Evolutionary conservation across 257 asterid species (phyloP).

Genomic region (Striga asiatica): DNA sequence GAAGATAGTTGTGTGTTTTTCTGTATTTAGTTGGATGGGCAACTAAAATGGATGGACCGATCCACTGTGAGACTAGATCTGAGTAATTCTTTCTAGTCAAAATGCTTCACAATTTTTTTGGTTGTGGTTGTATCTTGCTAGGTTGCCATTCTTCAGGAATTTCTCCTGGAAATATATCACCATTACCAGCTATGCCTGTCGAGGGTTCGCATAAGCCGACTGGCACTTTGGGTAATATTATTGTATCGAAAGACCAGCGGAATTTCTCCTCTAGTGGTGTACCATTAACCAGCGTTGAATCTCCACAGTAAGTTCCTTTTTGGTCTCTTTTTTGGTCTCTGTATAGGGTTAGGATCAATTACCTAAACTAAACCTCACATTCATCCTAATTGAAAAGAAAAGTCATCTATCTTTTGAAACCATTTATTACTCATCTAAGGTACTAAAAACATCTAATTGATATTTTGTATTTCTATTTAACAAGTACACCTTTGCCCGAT

Average conservation of each 20-base stretch:
- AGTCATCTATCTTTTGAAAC: too few relatives aligned
- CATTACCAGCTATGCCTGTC: neutral
- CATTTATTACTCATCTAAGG: too few relatives aligned
- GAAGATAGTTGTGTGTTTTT: too few relatives aligned
- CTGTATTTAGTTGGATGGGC: too few relatives aligned
- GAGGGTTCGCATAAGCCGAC: constrained; percentile 9
- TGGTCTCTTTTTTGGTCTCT: neutral
- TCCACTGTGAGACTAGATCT: too few relatives aligned
- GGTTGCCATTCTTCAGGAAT: constrained; percentile 22
- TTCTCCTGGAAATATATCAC: constrained; percentile 7
- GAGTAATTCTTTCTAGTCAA: neutral
- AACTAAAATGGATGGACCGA: too few relatives aligned
- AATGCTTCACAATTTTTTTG: neutral
- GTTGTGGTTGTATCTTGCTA: neutral
- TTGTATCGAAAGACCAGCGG: neutral
- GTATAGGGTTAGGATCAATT: neutral
- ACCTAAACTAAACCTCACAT: neutral
- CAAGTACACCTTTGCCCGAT: neutral
- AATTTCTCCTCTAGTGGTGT: neutral
- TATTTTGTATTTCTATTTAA: too few relatives aligned
- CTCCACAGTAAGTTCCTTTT: constrained; percentile 19
- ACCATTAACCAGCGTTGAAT: constrained; percentile 15
- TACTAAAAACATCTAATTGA: too few relatives aligned
- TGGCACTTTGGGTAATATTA: neutral
- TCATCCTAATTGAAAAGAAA: neutral